A percentile compares a stretch with the other conserved stretches of the same genome.
Evolutionary conservation across 2,329 filamentous ascomycete genomes (phyloP).

Genomic region (Colletotrichum viniferum): DNA sequence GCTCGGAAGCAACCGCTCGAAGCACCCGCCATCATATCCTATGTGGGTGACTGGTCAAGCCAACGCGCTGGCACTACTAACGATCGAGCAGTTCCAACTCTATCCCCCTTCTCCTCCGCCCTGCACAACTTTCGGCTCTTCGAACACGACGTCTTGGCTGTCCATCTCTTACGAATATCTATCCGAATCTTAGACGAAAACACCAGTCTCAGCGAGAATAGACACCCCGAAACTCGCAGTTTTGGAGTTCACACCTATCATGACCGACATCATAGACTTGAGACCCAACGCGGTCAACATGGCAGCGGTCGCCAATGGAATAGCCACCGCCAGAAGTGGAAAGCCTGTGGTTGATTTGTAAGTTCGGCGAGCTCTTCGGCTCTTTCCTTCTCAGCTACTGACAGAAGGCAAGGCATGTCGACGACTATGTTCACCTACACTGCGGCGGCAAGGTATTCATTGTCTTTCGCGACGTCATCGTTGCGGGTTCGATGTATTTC

Average conservation of each 20-base stretch:
- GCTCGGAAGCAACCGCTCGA: neutral
- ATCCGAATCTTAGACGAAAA: neutral
- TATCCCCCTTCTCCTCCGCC: neutral
- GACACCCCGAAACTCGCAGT: neutral
- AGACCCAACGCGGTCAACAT: neutral
- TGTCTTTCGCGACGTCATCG: conserved; percentile 7
- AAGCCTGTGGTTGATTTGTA: neutral
- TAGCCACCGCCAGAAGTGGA: neutral
- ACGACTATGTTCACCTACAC: conserved; percentile 3
- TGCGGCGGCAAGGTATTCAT: neutral
- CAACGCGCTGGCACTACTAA: neutral
- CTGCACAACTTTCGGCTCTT: neutral
- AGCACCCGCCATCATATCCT: neutral
- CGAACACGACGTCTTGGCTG: neutral
- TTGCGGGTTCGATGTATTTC: conserved; percentile 10
- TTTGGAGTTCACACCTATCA: neutral
- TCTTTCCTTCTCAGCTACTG: neutral
- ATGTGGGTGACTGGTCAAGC: neutral
- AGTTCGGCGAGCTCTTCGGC: neutral
- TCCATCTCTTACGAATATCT: neutral
- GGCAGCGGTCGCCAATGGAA: neutral
- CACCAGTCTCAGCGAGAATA: neutral
- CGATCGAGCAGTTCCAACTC: neutral
- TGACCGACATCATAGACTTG: neutral
- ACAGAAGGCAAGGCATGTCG: neutral